Evolutionary conservation across 2,329 filamentous ascomycete species (phyloP), one percentile per base, ranked within the genome.

Genomic region (Diplodia corticola): DNA sequence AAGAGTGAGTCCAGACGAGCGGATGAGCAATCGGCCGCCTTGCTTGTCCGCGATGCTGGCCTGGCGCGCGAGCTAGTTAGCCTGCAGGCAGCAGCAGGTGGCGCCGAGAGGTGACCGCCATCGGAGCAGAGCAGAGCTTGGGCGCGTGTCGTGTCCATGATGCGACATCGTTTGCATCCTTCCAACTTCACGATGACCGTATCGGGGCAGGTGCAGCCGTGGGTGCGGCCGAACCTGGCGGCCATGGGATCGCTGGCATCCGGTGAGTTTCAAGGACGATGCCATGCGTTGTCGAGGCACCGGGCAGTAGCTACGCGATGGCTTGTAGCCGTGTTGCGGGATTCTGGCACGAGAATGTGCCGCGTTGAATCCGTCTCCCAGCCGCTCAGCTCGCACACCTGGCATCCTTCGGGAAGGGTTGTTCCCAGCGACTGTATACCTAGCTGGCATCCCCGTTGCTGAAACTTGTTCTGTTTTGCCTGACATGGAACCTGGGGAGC

Each of bases 391-490:
- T 9, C 53, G 17, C 51, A 51, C 12, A n/a, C 33, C 57, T 49
- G 44, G 30, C 13, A 5, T 13, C 26, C 35, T 15, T 1, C 5
- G 15, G 5, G 9, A 30, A 20, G 17, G 53, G 37, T 13, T 61
- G 10, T 22, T 24, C 17, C 17, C 24, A 20, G 55, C 26, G 55
- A n/a, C 33, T 17, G 20, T 28, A 24, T 22, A 37, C 37, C 30
- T 54, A 37, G 55, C 30, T 54, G 30, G 13, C 20, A 28, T 48
- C 6, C 17, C 55, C 55, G 55, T 49, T 61, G 57, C 57, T 61
- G 57, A 61, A 61, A 61, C 57, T 61, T 61, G 44, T 61, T 61
- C 57, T 61, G 57, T 61, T 61, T 61, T 61, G 57, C 28, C 26
- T 46, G 33, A 46, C 28, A 33, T 60, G 37, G 20, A 60, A 40